phyloP scores from a whole-genome alignment of 2,329 filamentous ascomycete species.

The Ascochyta fabae region DNA sequence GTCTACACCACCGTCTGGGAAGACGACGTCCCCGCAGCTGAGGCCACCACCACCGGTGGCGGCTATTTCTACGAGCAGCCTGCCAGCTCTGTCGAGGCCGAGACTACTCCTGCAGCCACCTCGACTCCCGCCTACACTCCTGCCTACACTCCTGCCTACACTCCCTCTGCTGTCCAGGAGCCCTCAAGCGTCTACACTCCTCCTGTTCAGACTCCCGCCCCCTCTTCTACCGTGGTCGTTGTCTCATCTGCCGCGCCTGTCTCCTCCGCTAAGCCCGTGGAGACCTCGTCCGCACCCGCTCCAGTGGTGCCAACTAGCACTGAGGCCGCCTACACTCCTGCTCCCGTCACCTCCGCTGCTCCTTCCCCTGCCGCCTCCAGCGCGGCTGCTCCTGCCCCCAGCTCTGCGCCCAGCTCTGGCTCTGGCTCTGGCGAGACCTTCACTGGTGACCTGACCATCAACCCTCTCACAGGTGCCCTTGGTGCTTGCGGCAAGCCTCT shows the following conservation, averaged over 20 bases:
- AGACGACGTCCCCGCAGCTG: constrained; percentile 24
- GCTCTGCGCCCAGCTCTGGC: constrained; percentile 6
- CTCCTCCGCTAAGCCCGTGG: constrained; percentile 17
- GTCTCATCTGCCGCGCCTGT: constrained; percentile 10
- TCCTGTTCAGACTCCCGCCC: constrained; percentile 8
- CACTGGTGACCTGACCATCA: constrained; percentile 42
- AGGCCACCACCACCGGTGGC: constrained; percentile 24
- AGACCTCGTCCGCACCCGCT: constrained; percentile 17
- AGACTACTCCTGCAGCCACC: constrained; percentile 23
- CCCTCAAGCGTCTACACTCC: constrained; percentile 23
- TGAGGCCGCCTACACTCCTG: constrained; percentile 19
- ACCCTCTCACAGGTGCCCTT: constrained; percentile 36
- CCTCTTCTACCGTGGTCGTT: constrained; percentile 1
- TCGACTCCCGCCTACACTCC: constrained; percentile 13
- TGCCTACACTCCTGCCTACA: constrained; percentile 18
- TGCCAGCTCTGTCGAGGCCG: constrained; percentile 22
- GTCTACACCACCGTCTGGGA: constrained; percentile 47
- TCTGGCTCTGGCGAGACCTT: constrained; percentile 16
- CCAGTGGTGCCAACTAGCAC: constrained; percentile 14
- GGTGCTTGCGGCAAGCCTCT: constrained; percentile 43
- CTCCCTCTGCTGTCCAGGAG: constrained; percentile 18
- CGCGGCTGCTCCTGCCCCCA: constrained; percentile 14
- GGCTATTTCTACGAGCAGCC: constrained; percentile 33
- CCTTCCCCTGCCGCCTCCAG: background rate
- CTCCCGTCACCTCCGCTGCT: constrained; percentile 9